These are phyloP conservation scores for Besnoitia besnoiti DNA, from an alignment of 169 alveolate genomes.

Conservation along the genomic window DNA sequence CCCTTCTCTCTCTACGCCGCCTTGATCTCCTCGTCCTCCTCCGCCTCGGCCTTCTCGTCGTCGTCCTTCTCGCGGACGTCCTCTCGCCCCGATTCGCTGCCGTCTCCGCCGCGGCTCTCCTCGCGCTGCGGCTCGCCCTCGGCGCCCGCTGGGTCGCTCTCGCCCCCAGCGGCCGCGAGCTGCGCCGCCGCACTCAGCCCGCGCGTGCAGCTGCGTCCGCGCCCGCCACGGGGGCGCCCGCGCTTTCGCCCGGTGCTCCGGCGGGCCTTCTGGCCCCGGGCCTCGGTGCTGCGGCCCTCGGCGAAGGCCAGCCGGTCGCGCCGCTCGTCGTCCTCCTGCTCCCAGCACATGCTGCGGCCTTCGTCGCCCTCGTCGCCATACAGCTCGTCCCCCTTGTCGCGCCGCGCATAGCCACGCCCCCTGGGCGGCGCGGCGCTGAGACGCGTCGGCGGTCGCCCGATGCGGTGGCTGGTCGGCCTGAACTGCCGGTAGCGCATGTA, in stretches of 20 bases:
- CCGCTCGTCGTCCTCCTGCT: not conserved
- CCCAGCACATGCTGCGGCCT: not conserved
- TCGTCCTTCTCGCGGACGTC: not conserved
- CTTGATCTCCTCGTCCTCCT: not conserved
- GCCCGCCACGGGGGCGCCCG: not conserved
- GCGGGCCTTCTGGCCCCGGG: not conserved
- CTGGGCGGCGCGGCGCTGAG: not conserved
- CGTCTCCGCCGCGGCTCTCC: no score
- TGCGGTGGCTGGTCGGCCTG: not conserved
- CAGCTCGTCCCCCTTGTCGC: not conserved
- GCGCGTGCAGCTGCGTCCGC: not conserved
- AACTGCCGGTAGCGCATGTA: conserved; percentile 11
- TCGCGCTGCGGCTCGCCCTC: not conserved
- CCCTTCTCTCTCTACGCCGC: not conserved
- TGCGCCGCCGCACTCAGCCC: not conserved
- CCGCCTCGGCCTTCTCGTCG: not conserved
- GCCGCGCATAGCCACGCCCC: not conserved
- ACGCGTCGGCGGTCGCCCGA: conserved; percentile 29
- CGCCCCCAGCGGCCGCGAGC: not conserved
- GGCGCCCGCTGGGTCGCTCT: not conserved
- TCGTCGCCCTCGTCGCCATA: not conserved
- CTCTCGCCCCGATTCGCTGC: not conserved
- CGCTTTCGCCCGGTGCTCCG: not conserved
- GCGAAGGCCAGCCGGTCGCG: not conserved
- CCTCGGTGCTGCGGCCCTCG: not conserved